Conservation (phyloP, 768 basidiomycete species). For the Pleurotus salmoneostramineus region DNA sequence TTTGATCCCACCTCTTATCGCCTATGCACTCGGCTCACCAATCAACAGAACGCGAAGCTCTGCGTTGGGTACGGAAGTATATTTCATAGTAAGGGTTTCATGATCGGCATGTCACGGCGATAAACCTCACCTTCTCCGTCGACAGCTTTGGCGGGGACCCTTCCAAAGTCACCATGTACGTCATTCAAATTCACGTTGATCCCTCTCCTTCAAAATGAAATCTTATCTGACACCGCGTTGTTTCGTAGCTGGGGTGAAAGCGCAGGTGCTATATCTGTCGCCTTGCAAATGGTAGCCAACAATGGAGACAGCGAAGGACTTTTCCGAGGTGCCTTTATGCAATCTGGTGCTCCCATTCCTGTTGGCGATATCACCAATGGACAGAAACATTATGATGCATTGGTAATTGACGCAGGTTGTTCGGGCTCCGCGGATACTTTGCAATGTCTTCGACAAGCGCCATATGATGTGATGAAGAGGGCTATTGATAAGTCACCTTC, state of each 20-base stretch:
- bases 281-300: constrained; percentile 46
- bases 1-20: not conserved
- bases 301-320: constrained; percentile 39
- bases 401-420: constrained; percentile 32
- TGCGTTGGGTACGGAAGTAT: constrained; percentile 67
- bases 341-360: constrained; percentile 44
- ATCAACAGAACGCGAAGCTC: constrained; percentile 44
- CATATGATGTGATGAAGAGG: constrained; percentile 29
- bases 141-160: constrained; percentile 55
- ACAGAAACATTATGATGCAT: constrained; percentile 39
- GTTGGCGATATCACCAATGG: constrained; percentile 38
- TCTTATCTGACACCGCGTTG: not conserved
- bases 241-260: constrained; percentile 33
- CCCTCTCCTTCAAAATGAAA: not conserved
- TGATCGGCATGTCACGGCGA: not conserved
- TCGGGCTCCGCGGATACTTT: constrained; percentile 31
- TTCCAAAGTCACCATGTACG: constrained; percentile 53
- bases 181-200: not conserved
- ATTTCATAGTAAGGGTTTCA: constrained; percentile 34
- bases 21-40: not conserved
- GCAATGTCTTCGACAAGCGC: constrained; percentile 33
- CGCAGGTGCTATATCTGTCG: constrained; percentile 50
- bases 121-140: not conserved
- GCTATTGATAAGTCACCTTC: constrained; percentile 36
- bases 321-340: constrained; percentile 49